Conservation (phyloP, 2,329 filamentous ascomycete species). For the Penicillium thymicola region DNA sequence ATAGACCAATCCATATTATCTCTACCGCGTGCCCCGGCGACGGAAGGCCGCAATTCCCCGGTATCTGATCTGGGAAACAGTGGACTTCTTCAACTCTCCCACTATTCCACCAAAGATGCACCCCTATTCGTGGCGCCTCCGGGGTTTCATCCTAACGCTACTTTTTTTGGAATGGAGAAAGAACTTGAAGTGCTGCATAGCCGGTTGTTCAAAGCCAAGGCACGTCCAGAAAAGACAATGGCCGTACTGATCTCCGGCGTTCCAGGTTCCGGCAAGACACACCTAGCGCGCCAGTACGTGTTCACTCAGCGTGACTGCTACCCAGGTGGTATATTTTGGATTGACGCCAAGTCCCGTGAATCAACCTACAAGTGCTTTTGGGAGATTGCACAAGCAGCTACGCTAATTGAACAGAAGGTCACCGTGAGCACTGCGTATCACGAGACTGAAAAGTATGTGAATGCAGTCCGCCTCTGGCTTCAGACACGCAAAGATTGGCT, state of each 20-base stretch:
- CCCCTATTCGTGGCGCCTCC: constrained; percentile 50
- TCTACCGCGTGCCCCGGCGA: constrained; percentile 20
- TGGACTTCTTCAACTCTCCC: constrained; percentile 21
- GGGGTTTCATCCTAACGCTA: constrained; percentile 60
- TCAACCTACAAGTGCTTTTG: constrained; percentile 62
- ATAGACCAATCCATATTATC: constrained; percentile 33
- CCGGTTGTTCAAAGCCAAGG: constrained; percentile 57
- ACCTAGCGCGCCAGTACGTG: constrained; percentile 65
- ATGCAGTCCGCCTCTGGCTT: constrained; percentile 60
- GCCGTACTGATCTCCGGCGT: constrained; percentile 63
- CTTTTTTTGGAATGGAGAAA: constrained; percentile 59
- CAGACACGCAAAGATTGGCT: constrained; percentile 62
- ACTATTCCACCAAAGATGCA: constrained; percentile 22
- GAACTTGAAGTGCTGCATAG: constrained; percentile 59
- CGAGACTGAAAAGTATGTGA: constrained; percentile 51
- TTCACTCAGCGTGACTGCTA: constrained; percentile 59
- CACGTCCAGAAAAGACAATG: constrained; percentile 57
- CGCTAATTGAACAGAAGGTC: constrained; percentile 45
- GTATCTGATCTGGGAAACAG: constrained; percentile 26
- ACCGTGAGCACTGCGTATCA: constrained; percentile 37
- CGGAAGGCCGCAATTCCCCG: constrained; percentile 27
- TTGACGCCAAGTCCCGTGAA: constrained; percentile 58
- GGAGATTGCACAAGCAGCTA: constrained; percentile 61
- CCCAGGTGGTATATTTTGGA: constrained; percentile 67
- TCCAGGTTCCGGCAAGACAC: constrained; percentile 66